Base-by-base conservation (phyloP, 164 flowering plant species). In the Vitis riparia region DNA sequence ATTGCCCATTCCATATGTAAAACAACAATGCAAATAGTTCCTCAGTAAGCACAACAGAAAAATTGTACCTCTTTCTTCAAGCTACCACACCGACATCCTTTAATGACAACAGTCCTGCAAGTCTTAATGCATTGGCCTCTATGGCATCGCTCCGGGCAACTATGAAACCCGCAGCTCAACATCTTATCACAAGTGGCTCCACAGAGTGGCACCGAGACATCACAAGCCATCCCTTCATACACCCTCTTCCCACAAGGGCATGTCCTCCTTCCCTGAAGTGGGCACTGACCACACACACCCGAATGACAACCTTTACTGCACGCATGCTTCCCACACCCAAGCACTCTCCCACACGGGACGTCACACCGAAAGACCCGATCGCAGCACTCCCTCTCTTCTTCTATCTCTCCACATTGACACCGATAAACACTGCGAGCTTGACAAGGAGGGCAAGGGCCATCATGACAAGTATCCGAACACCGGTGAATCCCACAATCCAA, bases 121-220 rank as follows among this genome's bases (percentile, higher is more conserved):
- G 90, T 91, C 79, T 83, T 94, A 16, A 83, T 64, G 70, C 98
- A 94, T 0, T 82, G 71, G 5, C 98, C 95, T 0, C 89, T 88
- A 63, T 94, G 98, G 76, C 98, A 94, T 65, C 98, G 81, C 70
- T 92, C 98, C 0, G 91, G 98, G 71, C 98, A 94, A 80, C 86
- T 73, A 70, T 94, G 98, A 29, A 64, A 73, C 12, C 94, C 88
- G 58, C 98, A 92, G 48, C 74, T 74, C 83, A 94, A 73, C 81
- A 82, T 69, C 77, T 88, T 92, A 51, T 82, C 87, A 75, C 98
- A 94, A 55, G 97, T 92, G 0, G 81, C 85, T 3, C 98, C 98
- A 71, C 98, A 94, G 8, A 85, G 67, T 5, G 95, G 94, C 53
- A 69, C 86, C 0, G 60, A 58, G 58, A 77, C 92, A 81, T 94